Evolutionary conservation across 306 rosid species (phyloP).

Genomic region (Lupinus albus): DNA sequence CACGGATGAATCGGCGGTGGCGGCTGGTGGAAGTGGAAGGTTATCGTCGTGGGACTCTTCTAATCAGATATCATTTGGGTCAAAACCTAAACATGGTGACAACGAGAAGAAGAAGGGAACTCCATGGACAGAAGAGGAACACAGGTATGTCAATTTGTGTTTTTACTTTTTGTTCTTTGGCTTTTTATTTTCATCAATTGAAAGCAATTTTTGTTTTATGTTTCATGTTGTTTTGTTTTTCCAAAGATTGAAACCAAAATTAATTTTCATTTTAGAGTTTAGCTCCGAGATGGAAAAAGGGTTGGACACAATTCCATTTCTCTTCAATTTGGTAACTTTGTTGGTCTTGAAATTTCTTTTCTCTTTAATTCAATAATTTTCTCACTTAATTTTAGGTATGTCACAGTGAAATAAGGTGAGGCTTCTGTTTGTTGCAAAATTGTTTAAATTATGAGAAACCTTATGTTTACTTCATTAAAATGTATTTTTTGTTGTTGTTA

Average conservation of each 20-base stretch:
- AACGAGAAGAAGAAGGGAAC: slow-evolving; percentile 84
- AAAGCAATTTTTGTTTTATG: no score
- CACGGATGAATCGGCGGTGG: slow-evolving; percentile 51
- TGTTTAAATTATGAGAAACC: neutral
- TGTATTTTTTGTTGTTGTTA: neutral
- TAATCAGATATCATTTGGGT: slow-evolving; percentile 70
- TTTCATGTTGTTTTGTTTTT: no score
- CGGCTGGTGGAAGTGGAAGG: slow-evolving; percentile 10
- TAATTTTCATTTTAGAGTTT: no score
- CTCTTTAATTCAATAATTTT: neutral
- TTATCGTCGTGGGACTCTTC: slow-evolving; percentile 55
- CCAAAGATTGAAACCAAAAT: no score
- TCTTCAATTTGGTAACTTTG: neutral
- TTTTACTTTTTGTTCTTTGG: neutral
- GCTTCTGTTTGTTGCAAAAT: neutral
- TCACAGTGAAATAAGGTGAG: neutral
- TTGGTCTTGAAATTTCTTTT: no score
- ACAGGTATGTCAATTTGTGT: slow-evolving; percentile 55
- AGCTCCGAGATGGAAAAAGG: no score
- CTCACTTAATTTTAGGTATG: neutral
- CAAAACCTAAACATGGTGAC: slow-evolving; percentile 39
- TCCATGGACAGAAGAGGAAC: slow-evolving; percentile 90
- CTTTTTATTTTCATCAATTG: no score
- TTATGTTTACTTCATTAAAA: neutral
- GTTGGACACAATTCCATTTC: neutral